A percentile compares a stretch with the other conserved stretches of the same genome.
These are phyloP conservation scores for Cryptococcus maquisensis DNA, from an alignment of 1,284 basidiomycete species.

Conservation along the genomic window DNA sequence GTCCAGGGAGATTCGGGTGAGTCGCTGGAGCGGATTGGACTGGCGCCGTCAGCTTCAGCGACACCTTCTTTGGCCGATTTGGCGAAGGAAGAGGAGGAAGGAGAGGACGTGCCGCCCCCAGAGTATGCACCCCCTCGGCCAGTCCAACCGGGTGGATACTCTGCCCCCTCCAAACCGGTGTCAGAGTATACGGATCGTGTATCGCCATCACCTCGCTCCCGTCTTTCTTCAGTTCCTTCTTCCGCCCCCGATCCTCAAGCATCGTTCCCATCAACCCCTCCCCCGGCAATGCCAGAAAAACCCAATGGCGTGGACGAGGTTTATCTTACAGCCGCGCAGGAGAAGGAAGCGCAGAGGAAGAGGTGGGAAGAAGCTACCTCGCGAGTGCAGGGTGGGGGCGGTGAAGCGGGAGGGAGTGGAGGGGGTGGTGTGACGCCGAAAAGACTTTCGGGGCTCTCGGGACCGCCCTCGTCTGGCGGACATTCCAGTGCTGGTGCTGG, in stretches of 20 bases:
- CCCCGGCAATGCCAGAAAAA: background rate
- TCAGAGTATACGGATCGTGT: conserved; percentile 9
- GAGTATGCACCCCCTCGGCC: conserved; percentile 15
- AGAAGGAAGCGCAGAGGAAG: conserved; percentile 33
- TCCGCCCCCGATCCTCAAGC: background rate
- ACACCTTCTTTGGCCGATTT: background rate
- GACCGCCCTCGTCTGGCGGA: too few relatives aligned
- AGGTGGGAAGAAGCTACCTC: conserved; percentile 32
- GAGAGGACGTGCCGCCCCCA: conserved; percentile 11
- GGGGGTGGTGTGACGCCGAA: background rate
- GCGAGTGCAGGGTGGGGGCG: background rate
- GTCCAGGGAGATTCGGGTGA: conserved; percentile 38
- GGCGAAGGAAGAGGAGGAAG: background rate
- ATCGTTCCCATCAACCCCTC: background rate
- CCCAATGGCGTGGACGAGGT: background rate
- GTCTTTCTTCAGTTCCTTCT: background rate
- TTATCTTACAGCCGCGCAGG: conserved; percentile 28
- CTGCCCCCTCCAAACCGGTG: conserved; percentile 14
- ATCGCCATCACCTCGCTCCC: background rate
- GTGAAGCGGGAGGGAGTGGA: background rate
- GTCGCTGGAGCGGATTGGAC: conserved; percentile 30
- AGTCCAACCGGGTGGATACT: conserved; percentile 13
- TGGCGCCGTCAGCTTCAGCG: conserved; percentile 20
- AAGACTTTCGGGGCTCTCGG: too few relatives aligned
- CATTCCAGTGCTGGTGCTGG: too few relatives aligned